Percentiles rank a stretch among this genome's conserved stretches.
Evolutionary conservation across 129 eudicot species (phyloP).

Genomic region (carrot (Daucus carota)): DNA sequence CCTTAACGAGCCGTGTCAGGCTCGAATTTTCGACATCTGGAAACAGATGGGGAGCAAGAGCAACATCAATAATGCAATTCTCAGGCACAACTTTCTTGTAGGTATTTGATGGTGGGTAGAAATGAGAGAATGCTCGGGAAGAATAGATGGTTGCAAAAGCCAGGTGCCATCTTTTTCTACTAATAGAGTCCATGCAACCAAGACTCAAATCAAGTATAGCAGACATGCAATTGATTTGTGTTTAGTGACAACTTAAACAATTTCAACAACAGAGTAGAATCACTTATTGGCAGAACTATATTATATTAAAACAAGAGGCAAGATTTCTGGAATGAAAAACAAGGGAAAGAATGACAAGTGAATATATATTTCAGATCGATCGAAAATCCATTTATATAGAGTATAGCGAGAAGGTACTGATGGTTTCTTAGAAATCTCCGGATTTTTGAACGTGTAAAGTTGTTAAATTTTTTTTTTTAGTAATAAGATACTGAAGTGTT

Average conservation of each 20-base stretch:
- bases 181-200: slow-evolving; percentile 10
- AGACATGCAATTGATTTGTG: not conserved
- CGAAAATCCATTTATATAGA: not conserved
- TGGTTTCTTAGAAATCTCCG: not conserved
- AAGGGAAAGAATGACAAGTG: too few relatives aligned
- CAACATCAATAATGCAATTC: slow-evolving; percentile 9
- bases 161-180: slow-evolving; percentile 36
- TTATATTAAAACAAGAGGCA: not conserved
- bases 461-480: too few relatives aligned
- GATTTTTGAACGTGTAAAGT: not conserved
- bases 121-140: slow-evolving; percentile 32
- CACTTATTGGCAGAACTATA: not conserved
- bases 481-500: too few relatives aligned
- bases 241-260: too few relatives aligned
- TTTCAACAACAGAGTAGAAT: not conserved
- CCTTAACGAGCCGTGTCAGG: slow-evolving; percentile 29
- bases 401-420: not conserved
- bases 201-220: slow-evolving; percentile 2
- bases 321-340: too few relatives aligned
- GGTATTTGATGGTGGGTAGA: not conserved
- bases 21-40: slow-evolving; percentile 8
- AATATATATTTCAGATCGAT: too few relatives aligned
- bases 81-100: not conserved
- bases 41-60: slow-evolving; percentile 3
- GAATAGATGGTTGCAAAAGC: slow-evolving; percentile 33